Evolutionary conservation across 1,284 basidiomycete species (phyloP).

Genomic region (Coniophora puteana): DNA sequence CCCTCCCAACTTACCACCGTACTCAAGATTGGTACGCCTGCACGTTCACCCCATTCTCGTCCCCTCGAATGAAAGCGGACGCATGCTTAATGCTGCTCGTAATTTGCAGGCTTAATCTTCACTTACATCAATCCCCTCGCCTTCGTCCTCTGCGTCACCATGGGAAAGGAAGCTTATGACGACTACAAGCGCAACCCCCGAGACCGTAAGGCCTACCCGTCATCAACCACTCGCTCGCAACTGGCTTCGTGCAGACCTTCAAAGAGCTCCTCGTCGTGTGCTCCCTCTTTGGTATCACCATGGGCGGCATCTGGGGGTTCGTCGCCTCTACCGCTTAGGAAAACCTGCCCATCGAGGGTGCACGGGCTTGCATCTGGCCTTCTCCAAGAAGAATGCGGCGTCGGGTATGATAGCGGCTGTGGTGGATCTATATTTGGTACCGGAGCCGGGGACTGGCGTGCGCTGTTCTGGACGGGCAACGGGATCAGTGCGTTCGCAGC

Average conservation of each 20-base stretch:
- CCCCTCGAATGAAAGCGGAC: neutral
- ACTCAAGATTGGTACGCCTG: constrained; percentile 81
- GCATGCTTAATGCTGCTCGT: constrained; percentile 1
- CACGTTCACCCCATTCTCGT: too few relatives aligned
- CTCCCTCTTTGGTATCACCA: constrained; percentile 80
- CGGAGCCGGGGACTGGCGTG: constrained; percentile 53
- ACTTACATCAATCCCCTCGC: constrained; percentile 97
- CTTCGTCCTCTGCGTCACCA: constrained; percentile 92
- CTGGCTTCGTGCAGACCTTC: constrained; percentile 70
- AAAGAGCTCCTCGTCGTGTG: constrained; percentile 68
- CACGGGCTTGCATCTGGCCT: constrained; percentile 89
- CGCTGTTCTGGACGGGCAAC: constrained; percentile 65
- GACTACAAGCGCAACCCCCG: constrained; percentile 93
- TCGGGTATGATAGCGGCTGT: constrained; percentile 50
- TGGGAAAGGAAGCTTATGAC: constrained; percentile 98
- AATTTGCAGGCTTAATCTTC: constrained; percentile 83
- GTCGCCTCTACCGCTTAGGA: constrained; percentile 79
- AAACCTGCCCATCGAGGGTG: constrained; percentile 81
- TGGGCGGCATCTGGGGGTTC: constrained; percentile 87
- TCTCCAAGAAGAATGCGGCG: constrained; percentile 79
- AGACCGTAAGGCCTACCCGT: constrained; percentile 95
- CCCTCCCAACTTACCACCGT: constrained; percentile 95
- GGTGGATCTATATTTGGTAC: too few relatives aligned
- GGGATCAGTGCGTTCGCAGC: constrained; percentile 79
- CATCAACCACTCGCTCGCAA: constrained; percentile 71